Base-by-base conservation (phyloP, 2,329 filamentous ascomycete genomes). In the Penicillium sp. region DNA sequence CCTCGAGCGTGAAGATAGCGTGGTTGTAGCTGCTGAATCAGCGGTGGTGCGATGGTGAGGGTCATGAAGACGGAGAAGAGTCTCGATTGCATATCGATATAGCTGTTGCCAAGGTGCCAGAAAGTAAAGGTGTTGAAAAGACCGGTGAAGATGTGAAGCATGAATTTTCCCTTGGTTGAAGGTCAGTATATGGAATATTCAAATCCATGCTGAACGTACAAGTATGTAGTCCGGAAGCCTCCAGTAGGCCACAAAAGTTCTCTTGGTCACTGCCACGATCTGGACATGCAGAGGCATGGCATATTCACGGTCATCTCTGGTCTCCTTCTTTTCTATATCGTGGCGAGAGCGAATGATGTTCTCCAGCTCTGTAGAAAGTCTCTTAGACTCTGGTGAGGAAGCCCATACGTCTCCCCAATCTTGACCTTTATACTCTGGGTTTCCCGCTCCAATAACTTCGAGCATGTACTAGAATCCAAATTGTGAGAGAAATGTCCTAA, bases 41-140 rank as follows among this genome's bases (percentile, higher is more conserved):
- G 76, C 0, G 88, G 87, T 0, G 88, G 88, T 1, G 83, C 82
- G 60, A 94, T 89, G 6, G 86, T 90, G 4, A 92, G 78, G 0
- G 87, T 88, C 81, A 91, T 86, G 73, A 93, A 93, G 53, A 88
- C 79, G 8, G 87, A 86, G 73, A 93, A 92, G 8, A 92, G 79
- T 7, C 87, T 81, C 45, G 85, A 87, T 69, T 89, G 87, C 74
- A 88, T 83, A 63, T 88, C 86, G 55, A 86, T 81, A 1, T 76
- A 75, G 2, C 81, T 77, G 48, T 81, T 77, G 0, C 81, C 81
- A 0, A 88, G 71, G 58, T 84, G 79, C 78, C 81, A 89, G 66
- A 90, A 90, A 0, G 87, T 89, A 65, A 89, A 89, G 14, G 82
- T 84, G 59, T 88, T 88, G 75, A 89, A 89, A 18, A 89, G 77